Evolutionary conservation across 2,329 filamentous ascomycete genomes (phyloP).

Genomic region (Trichothecium sympodiale): DNA sequence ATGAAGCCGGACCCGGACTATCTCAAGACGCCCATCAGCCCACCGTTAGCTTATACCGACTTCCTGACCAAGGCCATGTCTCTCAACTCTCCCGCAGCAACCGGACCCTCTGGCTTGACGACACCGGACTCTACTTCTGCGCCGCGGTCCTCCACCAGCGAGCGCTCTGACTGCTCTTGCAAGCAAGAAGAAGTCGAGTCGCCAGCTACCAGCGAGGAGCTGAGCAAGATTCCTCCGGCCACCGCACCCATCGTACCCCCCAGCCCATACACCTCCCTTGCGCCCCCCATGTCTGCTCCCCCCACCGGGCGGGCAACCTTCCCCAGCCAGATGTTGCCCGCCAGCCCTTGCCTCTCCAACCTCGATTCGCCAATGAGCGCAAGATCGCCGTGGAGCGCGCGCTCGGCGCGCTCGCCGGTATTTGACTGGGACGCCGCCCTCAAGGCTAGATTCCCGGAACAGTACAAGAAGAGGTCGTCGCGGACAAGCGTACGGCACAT

Average conservation of each 20-base stretch:
- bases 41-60: slow-evolving; percentile 80
- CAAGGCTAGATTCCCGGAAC: slow-evolving; percentile 54
- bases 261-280: slow-evolving; percentile 39
- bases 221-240: slow-evolving; percentile 19
- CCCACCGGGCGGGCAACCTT: slow-evolving; percentile 49
- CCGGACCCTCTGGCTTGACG: slow-evolving; percentile 33
- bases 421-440: slow-evolving; percentile 70
- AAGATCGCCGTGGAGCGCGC: slow-evolving; percentile 64
- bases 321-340: slow-evolving; percentile 64
- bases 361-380: slow-evolving; percentile 60
- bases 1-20: slow-evolving; percentile 34
- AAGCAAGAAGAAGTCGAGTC: slow-evolving; percentile 42
- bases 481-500: slow-evolving; percentile 60
- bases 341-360: slow-evolving; percentile 58
- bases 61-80: slow-evolving; percentile 74
- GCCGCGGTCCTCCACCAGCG: slow-evolving; percentile 46
- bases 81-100: slow-evolving; percentile 54
- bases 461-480: slow-evolving; percentile 42
- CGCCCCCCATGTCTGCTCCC: slow-evolving; percentile 45
- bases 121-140: slow-evolving; percentile 33
- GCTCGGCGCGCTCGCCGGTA: slow-evolving; percentile 57
- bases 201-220: slow-evolving; percentile 13
- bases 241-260: slow-evolving; percentile 29
- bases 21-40: slow-evolving; percentile 86
- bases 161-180: slow-evolving; percentile 45